phyloP scores from a whole-genome alignment of 2,329 filamentous ascomycete genomes.

The Neopestalotiopsis sp. region DNA sequence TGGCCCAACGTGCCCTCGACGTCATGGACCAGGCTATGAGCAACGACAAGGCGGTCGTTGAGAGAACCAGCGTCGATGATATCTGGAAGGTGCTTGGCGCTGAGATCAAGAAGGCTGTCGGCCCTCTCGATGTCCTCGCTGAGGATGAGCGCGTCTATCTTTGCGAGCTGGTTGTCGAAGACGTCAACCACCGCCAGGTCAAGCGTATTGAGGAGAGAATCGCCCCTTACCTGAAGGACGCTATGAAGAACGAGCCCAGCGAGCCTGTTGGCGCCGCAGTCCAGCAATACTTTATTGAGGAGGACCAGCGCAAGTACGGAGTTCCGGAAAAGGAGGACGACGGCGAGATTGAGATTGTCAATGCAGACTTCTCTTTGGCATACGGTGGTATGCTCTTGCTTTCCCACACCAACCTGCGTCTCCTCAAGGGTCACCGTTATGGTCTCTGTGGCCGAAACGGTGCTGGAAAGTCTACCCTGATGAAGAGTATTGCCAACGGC shows the following conservation, averaged over 20 bases:
- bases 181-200: slow-evolving; percentile 82
- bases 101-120: slow-evolving; percentile 74
- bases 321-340: slow-evolving; percentile 86
- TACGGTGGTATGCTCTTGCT: slow-evolving; percentile 98
- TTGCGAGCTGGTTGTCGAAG: slow-evolving; percentile 83
- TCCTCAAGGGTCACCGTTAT: slow-evolving; percentile 96
- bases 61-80: slow-evolving; percentile 73
- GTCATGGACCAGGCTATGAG: slow-evolving; percentile 96
- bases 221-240: slow-evolving; percentile 74
- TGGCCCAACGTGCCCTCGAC: slow-evolving; percentile 79
- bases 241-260: slow-evolving; percentile 67
- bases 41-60: slow-evolving; percentile 68
- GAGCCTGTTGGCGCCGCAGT: slow-evolving; percentile 74
- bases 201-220: slow-evolving; percentile 73
- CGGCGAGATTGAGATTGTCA: slow-evolving; percentile 94
- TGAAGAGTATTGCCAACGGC: slow-evolving; percentile 93
- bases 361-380: slow-evolving; percentile 94
- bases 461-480: slow-evolving; percentile 97
- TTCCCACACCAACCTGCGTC: slow-evolving; percentile 91
- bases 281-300: slow-evolving; percentile 78
- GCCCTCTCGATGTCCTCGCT: slow-evolving; percentile 65
- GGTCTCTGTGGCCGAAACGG: slow-evolving; percentile 97
- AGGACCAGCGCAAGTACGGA: slow-evolving; percentile 88
- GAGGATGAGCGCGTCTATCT: slow-evolving; percentile 76
- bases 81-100: slow-evolving; percentile 77